Base-by-base conservation (phyloP, 2,329 filamentous ascomycete species). In the Venturia pyrina region DNA sequence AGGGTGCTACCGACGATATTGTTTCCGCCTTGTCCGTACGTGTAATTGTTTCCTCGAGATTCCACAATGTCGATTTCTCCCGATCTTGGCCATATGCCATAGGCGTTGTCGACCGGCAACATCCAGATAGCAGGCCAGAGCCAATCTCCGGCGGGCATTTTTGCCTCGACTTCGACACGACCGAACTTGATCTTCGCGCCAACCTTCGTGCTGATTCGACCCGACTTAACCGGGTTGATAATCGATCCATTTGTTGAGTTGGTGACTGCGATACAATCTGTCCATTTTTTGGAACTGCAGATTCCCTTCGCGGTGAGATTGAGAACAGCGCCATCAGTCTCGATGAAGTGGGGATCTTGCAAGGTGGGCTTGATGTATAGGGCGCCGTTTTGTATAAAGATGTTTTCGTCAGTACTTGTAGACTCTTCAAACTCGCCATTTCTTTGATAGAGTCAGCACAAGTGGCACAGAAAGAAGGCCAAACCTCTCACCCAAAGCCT, bases 71-170 rank as follows among this genome's bases (percentile, higher is more conserved):
- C 91, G 63, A 96, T 95, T 76, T 95, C 90, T 59, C 91, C 91
- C 10, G 89, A 92, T 8, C 80, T 77, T 1, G 91, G 91, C 91
- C 91, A 96, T 0, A 82, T 71, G 0, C 91, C 91, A 73, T 95
- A 96, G 0, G 80, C 86, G 65, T 86, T 81, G 56, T 87, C 80
- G 60, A 85, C 85, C 1, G 91, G 91, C 80, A 95, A 81, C 89
- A 96, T 90, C 89, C 89, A 93, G 72, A 96, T 93, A n/a, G 90
- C 90, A 1, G 91, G 91, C 91, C 91, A 95, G 13, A 96, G 82
- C 91, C 91, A 95, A 78, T 95, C 90, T 65, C 91, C 91, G 61
- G 80, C 76, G 5, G 91, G 90, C 37, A 95, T 78, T 76, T 88
- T 88, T 34, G 91, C 91, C 1, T 83, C 86, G 5, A 96, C 90